phyloP scores from a whole-genome alignment of 371 early-diverging fungal genomes.

The Syncephalastrum racemosum region DNA sequence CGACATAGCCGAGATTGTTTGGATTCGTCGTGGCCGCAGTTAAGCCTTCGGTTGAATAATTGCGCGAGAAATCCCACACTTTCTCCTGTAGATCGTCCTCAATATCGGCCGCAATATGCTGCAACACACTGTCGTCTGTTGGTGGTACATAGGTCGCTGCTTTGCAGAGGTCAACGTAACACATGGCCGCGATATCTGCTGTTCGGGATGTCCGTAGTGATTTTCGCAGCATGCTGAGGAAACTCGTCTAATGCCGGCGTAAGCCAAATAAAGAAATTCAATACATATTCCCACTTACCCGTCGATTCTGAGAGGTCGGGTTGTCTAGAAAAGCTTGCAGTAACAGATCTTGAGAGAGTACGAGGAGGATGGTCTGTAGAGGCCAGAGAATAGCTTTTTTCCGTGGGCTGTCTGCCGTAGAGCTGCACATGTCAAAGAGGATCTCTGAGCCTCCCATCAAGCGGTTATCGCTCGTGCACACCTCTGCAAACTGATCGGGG shows the following conservation, averaged over 20 bases:
- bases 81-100: constrained; percentile 74
- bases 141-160: constrained; percentile 72
- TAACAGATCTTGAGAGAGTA: constrained; percentile 75
- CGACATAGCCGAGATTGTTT: constrained; percentile 38
- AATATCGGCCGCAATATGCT: constrained; percentile 68
- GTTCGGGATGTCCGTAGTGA: constrained; percentile 57
- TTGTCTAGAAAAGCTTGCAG: constrained; percentile 49
- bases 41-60: constrained; percentile 21
- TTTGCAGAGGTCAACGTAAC: constrained; percentile 79
- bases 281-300: constrained; percentile 21
- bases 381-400: constrained; percentile 80
- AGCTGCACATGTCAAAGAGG: constrained; percentile 73
- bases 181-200: constrained; percentile 71
- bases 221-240: constrained; percentile 66
- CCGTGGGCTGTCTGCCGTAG: constrained; percentile 65
- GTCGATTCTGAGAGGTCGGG: constrained; percentile 31
- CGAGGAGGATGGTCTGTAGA: constrained; percentile 71
- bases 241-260: constrained; percentile 45
- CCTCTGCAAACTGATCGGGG: constrained; percentile 67
- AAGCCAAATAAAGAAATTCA: constrained; percentile 7
- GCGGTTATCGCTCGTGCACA: constrained; percentile 61
- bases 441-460: constrained; percentile 71
- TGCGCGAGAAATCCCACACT: constrained; percentile 66
- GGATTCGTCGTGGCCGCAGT: constrained; percentile 41
- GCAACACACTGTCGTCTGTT: constrained; percentile 62